Evolutionary conservation across 805 yeast genomes (phyloP), one percentile per base, ranked within the genome.

Genomic region (Grigorovia jiainica): DNA sequence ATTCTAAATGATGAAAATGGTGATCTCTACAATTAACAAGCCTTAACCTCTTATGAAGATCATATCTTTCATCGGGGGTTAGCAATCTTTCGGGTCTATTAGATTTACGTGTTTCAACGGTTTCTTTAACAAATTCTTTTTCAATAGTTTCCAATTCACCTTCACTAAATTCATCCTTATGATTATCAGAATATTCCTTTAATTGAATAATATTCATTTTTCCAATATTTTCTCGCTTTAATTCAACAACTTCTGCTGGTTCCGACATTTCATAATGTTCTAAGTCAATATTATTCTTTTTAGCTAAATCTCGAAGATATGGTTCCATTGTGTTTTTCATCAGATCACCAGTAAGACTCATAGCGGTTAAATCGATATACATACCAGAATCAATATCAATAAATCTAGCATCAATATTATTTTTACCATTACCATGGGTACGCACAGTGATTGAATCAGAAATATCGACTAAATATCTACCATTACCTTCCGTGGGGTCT

Each of bases 401-500:
- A 52, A 82, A 79, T 40, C 92, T 63, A 0, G 83, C 89, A 61
- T 80, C 86, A 36, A 82, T 80, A 50, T 77, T 76, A 53, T 80
- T 79, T 18, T 59, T 52, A 1, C 82, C 83, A 49, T 75, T 78
- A 2, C 78, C 83, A 40, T 71, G 70, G 0, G 55, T 58, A 53
- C 89, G 65, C 39, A 72, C 71, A 2, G 84, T 76, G 10, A 78
- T 63, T 13, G 70, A 71, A 13, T 71, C 58, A 3, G 77, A 71
- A 38, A 64, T 54, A 73, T 66, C 76, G 34, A 78, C 46, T 41
- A 74, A 68, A 53, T 71, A 79, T 41, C 73, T 67, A 1, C 83
- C 82, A 51, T 72, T 67, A 1, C 82, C 81, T 39, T 72, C 74
- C 32, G 59, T 49, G 13, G 65, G 61, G 43, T 64, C 66, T 45